Conservation (phyloP, 257 asterid species). For the Ocimum tenuiflorum region DNA sequence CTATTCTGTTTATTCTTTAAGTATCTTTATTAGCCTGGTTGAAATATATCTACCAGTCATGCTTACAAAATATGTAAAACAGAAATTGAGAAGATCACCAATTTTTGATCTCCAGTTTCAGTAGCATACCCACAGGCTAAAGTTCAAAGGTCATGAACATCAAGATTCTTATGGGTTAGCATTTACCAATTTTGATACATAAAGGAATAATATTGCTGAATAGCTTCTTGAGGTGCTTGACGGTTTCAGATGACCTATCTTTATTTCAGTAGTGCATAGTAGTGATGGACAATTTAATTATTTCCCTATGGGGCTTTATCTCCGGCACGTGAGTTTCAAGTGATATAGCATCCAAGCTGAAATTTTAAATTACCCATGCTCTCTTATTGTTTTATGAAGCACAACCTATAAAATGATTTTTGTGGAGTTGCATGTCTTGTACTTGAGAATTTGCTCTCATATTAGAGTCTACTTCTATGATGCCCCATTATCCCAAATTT, state of each 20-base stretch:
- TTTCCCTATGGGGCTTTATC: too few relatives aligned
- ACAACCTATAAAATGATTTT: background rate
- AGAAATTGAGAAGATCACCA: background rate
- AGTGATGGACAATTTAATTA: too few relatives aligned
- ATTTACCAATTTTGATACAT: background rate
- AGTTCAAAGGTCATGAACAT: background rate
- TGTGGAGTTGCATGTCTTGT: background rate
- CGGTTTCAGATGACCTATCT: too few relatives aligned
- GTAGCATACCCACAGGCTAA: background rate
- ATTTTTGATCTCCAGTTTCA: conserved; percentile 3
- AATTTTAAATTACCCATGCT: background rate
- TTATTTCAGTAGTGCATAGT: too few relatives aligned
- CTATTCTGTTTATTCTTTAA: conserved; percentile 4
- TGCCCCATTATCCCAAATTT: too few relatives aligned
- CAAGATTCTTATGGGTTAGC: background rate
- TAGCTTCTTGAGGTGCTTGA: too few relatives aligned
- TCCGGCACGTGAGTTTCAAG: background rate
- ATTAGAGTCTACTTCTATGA: conserved; percentile 7
- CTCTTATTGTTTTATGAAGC: background rate
- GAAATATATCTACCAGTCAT: background rate
- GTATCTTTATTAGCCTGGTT: conserved; percentile 2
- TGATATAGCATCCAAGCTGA: background rate
- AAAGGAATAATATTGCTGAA: background rate
- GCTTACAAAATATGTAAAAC: background rate
- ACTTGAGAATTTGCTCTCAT: background rate